phyloP scores from a whole-genome alignment of 1,284 basidiomycete genomes.

The Ganoderma meredithae region DNA sequence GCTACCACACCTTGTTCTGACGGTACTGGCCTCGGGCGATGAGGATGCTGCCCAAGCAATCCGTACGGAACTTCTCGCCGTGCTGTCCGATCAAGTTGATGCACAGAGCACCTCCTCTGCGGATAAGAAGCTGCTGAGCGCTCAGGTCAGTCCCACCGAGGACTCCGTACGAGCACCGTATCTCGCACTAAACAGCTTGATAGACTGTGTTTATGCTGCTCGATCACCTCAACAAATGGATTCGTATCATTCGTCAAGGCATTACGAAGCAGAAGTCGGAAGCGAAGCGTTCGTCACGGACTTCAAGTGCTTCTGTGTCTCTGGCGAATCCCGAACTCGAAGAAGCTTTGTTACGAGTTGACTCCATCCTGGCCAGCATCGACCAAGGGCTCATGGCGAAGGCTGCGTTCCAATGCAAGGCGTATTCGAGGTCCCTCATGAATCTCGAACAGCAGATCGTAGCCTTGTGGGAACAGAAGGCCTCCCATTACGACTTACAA shows the following conservation, averaged over 20 bases:
- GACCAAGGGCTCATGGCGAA: conserved; percentile 91
- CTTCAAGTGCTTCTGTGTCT: conserved; percentile 41
- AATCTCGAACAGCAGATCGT: conserved; percentile 90
- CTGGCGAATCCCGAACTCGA: conserved; percentile 45
- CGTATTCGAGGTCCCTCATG: conserved; percentile 94
- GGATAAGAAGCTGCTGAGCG: conserved; percentile 86
- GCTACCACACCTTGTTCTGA: conserved; percentile 91
- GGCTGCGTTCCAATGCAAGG: conserved; percentile 93
- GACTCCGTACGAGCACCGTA: background rate
- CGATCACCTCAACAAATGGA: conserved; percentile 95
- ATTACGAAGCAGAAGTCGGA: conserved; percentile 58
- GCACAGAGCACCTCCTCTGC: conserved; percentile 60
- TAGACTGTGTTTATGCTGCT: conserved; percentile 94
- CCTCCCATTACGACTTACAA: conserved; percentile 65
- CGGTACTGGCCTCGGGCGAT: conserved; percentile 83
- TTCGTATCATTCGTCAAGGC: conserved; percentile 72
- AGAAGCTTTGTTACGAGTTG: conserved; percentile 72
- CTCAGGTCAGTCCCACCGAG: conserved; percentile 70
- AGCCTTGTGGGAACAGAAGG: conserved; percentile 53
- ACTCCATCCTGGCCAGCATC: conserved; percentile 84
- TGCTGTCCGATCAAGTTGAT: conserved; percentile 89
- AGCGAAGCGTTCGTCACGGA: conserved; percentile 49
- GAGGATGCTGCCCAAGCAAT: conserved; percentile 72
- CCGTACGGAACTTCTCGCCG: conserved; percentile 78
- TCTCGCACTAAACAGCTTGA: background rate